These are phyloP conservation scores for Fusarium oligoseptatum DNA, from an alignment of 2,329 filamentous ascomycete genomes.

Conservation along the genomic window DNA sequence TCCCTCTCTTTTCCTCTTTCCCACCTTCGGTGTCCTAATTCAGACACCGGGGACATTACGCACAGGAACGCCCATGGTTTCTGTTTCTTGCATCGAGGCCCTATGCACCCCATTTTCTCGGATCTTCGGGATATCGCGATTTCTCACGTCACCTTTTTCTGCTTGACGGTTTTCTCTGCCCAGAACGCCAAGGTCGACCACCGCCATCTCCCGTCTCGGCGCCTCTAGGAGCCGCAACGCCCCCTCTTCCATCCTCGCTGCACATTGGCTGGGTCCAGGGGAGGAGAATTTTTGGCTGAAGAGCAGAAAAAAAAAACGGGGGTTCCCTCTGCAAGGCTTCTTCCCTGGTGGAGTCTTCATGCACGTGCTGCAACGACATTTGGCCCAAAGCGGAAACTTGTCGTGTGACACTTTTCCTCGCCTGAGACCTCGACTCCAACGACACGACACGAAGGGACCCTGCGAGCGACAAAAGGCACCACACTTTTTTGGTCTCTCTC, in stretches of 20 bases:
- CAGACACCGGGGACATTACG: slow-evolving; percentile 29
- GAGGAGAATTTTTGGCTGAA: slow-evolving; percentile 29
- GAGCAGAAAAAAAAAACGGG: slow-evolving; percentile 6
- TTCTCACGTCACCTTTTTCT: background rate
- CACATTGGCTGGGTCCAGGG: background rate
- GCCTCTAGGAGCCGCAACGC: slow-evolving; percentile 31
- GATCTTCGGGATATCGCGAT: slow-evolving; percentile 1
- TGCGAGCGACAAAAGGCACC: background rate
- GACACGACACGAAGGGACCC: slow-evolving; percentile 1
- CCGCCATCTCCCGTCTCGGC: slow-evolving; percentile 38
- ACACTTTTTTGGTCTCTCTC: background rate
- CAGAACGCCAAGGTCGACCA: slow-evolving; percentile 26
- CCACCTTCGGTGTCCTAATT: slow-evolving; percentile 34
- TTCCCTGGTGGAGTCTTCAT: slow-evolving; percentile 2
- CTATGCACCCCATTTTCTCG: background rate
- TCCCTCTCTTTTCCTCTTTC: background rate
- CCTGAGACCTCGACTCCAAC: background rate
- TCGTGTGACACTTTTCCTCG: slow-evolving; percentile 35
- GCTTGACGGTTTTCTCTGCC: background rate
- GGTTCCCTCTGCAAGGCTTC: background rate
- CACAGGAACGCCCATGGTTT: background rate
- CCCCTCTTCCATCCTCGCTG: background rate
- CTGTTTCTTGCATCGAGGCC: background rate
- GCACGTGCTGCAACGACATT: slow-evolving; percentile 25
- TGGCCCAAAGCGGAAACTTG: slow-evolving; percentile 38